Evolutionary conservation across 805 yeast species (phyloP).

Genomic region (Pichia membranifaciens): DNA sequence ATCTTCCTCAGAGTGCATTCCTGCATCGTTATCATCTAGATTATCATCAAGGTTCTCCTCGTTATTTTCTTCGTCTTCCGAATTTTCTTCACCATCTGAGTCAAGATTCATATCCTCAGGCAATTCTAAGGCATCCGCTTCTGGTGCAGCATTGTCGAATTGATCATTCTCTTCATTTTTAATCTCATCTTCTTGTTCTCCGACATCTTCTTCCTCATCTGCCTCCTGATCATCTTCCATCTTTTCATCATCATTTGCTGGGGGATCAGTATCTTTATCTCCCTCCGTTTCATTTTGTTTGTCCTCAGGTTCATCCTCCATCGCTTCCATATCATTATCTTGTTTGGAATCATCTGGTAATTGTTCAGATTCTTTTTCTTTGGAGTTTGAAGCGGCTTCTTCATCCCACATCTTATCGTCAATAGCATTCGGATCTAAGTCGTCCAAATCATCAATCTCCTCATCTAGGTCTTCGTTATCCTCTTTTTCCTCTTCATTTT

Average conservation of each 20-base stretch:
- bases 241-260: conserved; percentile 34
- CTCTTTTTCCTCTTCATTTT: conserved; percentile 44
- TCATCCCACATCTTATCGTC: conserved; percentile 99
- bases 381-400: conserved; percentile 66
- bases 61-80: conserved; percentile 20
- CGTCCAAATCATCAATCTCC: conserved; percentile 83
- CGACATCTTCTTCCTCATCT: conserved; percentile 65
- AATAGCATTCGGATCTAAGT: conserved; percentile 87
- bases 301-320: conserved; percentile 33
- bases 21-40: conserved; percentile 25
- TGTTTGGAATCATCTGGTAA: conserved; percentile 53
- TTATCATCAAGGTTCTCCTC: conserved; percentile 24
- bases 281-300: conserved; percentile 24
- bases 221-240: conserved; percentile 43
- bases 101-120: conserved; percentile 92
- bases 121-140: conserved; percentile 77
- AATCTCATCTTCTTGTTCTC: conserved; percentile 77
- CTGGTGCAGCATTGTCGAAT: conserved; percentile 70
- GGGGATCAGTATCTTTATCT: conserved; percentile 30
- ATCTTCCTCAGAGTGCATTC: conserved; percentile 20
- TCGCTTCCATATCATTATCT: conserved; percentile 28
- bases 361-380: conserved; percentile 77
- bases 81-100: conserved; percentile 60
- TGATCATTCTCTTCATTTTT: conserved; percentile 63
- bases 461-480: conserved; percentile 78